Evolutionary conservation across 768 basidiomycete species (phyloP), one percentile per base, ranked within the genome.

Genomic region (Boletellus ananiceps): DNA sequence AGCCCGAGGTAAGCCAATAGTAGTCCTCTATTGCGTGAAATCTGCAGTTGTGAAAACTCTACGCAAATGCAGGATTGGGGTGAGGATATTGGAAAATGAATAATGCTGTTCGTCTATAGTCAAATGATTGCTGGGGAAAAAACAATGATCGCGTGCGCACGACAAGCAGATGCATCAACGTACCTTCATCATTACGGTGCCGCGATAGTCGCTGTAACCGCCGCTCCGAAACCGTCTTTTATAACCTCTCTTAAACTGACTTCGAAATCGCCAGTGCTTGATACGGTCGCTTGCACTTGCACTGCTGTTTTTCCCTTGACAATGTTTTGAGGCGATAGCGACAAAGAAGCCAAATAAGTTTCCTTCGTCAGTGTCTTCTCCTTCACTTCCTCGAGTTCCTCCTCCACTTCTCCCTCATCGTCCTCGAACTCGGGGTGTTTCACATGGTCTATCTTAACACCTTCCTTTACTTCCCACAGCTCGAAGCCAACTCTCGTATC

Each of bases 391-490:
- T 78, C 75, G 36, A 80, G 78, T 40, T 83, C 84, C 11, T 83
- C 83, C 0, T 75, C 77, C n/a, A n/a, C n/a, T 0, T 69, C 72
- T 1, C 78, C 80, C 2, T 75, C 77, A 9, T 73, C 71, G 14
- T 69, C 61, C 19, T 78, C 77, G 8, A 68, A 53, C 53, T 75
- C 75, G 5, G 74, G 71, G 3, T 72, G 72, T 43, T 71, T 72
- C 19, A 79, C 69, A 59, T 78, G 82, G 57, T 86, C 85, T 16
- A 84, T 63, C 49, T 79, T 77, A 52, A 88, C 73, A 2, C 76
- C 76, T 59, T 89, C 88, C 45, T 76, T 76, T 15, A 82, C 81
- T 62, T 92, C 88, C 86, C 86, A 88, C 23, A 91, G 69, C 65
- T 92, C 89, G 45, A 84, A 76, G 12, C 77, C 82, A 37, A 88